phyloP scores from a whole-genome alignment of 176 grass and related monocot genomes.

The Oryza coarctata region DNA sequence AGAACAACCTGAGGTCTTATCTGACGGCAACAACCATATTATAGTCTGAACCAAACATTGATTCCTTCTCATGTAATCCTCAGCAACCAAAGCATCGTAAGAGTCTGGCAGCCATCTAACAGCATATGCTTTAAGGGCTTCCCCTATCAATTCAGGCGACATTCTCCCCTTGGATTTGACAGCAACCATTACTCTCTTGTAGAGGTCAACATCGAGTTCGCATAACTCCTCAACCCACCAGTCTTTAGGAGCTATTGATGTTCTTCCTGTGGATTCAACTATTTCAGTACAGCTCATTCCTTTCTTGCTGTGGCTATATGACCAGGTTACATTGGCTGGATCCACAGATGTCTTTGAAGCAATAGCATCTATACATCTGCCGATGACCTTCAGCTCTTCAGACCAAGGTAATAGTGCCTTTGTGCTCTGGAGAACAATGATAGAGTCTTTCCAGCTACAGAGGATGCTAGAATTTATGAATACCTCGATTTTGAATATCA shows the following conservation, averaged over 20 bases:
- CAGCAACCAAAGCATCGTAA: slow-evolving; percentile 71
- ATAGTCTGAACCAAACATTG: slow-evolving; percentile 82
- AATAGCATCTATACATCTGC: slow-evolving; percentile 88
- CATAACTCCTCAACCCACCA: slow-evolving; percentile 99
- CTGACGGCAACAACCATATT: slow-evolving; percentile 86
- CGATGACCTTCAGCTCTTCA: slow-evolving; percentile 80
- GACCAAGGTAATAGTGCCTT: slow-evolving; percentile 71
- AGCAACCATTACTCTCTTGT: slow-evolving; percentile 93
- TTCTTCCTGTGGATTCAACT: slow-evolving; percentile 49
- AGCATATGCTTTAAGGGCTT: slow-evolving; percentile 81
- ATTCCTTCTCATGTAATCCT: slow-evolving; percentile 87
- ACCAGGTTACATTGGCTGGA: slow-evolving; percentile 83
- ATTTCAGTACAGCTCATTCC: slow-evolving; percentile 54
- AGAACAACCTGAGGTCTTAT: slow-evolving; percentile 88
- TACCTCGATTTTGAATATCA: slow-evolving; percentile 97
- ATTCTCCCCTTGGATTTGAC: slow-evolving; percentile 96
- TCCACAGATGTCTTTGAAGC: slow-evolving; percentile 88
- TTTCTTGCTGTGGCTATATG: slow-evolving; percentile 75
- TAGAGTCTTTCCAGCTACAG: slow-evolving; percentile 92
- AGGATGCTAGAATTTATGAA: slow-evolving; percentile 90
- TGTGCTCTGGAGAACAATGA: slow-evolving; percentile 87
- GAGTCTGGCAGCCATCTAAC: slow-evolving; percentile 93
- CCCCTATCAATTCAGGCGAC: slow-evolving; percentile 77
- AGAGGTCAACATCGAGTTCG: slow-evolving; percentile 90
- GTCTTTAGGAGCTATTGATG: slow-evolving; percentile 58